Percentiles rank a stretch among this genome's conserved stretches.
Conservation (phyloP, 768 basidiomycete genomes). For the Cystofilobasidium capitatum region DNA sequence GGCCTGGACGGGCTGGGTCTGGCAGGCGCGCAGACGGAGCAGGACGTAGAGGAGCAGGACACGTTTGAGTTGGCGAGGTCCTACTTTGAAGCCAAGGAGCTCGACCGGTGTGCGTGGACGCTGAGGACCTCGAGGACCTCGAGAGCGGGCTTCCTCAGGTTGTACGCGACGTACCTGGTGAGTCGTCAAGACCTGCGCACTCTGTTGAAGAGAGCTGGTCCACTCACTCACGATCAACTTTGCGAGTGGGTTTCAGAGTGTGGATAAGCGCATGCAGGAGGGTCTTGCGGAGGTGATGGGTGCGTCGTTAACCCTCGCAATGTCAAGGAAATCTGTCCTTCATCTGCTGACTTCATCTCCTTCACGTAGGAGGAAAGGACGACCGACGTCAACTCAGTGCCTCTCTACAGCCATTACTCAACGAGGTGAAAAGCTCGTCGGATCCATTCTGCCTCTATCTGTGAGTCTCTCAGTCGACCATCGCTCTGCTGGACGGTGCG, state of each 20-base stretch:
- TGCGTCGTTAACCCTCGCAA: background rate
- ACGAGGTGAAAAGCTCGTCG: slow-evolving; percentile 48
- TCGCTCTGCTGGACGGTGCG: background rate
- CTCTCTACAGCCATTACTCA: slow-evolving; percentile 44
- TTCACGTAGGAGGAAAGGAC: slow-evolving; percentile 10
- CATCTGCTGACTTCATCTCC: background rate
- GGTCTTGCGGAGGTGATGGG: slow-evolving; percentile 20
- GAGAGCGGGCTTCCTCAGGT: slow-evolving; percentile 63
- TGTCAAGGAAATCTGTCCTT: slow-evolving; percentile 6
- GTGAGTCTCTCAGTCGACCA: slow-evolving; percentile 50
- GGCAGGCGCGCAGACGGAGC: slow-evolving; percentile 30
- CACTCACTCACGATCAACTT: background rate
- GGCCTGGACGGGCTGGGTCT: slow-evolving; percentile 8
- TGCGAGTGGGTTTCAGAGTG: background rate
- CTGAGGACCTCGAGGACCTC: slow-evolving; percentile 51
- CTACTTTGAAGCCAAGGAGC: slow-evolving; percentile 68
- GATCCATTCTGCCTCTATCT: slow-evolving; percentile 81
- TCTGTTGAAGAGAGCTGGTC: background rate
- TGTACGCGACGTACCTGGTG: slow-evolving; percentile 80
- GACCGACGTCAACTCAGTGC: slow-evolving; percentile 14
- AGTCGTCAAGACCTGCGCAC: slow-evolving; percentile 36
- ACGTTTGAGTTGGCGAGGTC: slow-evolving; percentile 59
- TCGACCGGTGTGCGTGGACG: slow-evolving; percentile 58
- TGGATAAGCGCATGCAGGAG: slow-evolving; percentile 26
- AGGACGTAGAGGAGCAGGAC: slow-evolving; percentile 52